Conservation (phyloP, 352 stramenopile genomes). For the Phytophthora palmivora region DNA sequence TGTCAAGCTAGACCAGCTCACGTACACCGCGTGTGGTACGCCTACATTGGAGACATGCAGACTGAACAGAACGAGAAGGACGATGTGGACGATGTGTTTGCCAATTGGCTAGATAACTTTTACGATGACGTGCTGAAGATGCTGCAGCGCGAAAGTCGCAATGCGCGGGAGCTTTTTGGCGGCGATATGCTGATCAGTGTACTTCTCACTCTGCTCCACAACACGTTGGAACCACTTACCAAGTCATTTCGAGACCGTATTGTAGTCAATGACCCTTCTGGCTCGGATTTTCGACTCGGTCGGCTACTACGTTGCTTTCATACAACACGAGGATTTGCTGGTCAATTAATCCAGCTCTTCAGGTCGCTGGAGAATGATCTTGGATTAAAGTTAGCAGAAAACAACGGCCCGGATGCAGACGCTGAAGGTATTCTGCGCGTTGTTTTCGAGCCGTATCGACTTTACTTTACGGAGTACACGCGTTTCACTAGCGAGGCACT, state of each 20-base stretch:
- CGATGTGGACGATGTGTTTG: conserved; percentile 30
- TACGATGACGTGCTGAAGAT: conserved; percentile 62
- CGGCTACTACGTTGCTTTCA: conserved; percentile 55
- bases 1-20: conserved; percentile 49
- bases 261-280: conserved; percentile 24
- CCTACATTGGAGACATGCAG: conserved; percentile 41
- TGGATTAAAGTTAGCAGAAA: conserved; percentile 16
- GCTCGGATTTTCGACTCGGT: conserved; percentile 35
- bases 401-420: conserved; percentile 4
- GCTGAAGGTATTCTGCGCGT: conserved; percentile 21
- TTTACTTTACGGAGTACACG: conserved; percentile 66
- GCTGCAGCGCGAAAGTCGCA: conserved; percentile 59
- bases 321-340: conserved; percentile 51
- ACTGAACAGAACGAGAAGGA: conserved; percentile 10
- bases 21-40: conserved; percentile 67
- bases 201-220: conserved; percentile 54
- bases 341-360: conserved; percentile 53
- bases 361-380: conserved; percentile 41
- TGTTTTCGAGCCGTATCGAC: conserved; percentile 63
- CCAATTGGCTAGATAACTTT: conserved; percentile 60
- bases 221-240: conserved; percentile 55
- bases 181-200: conserved; percentile 30
- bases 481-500: conserved; percentile 50
- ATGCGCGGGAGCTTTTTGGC: conserved; percentile 60
- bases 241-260: conserved; percentile 67